Evolutionary conservation across 805 yeast genomes (phyloP).

Genomic region (Zygoascus biomembranicola): DNA sequence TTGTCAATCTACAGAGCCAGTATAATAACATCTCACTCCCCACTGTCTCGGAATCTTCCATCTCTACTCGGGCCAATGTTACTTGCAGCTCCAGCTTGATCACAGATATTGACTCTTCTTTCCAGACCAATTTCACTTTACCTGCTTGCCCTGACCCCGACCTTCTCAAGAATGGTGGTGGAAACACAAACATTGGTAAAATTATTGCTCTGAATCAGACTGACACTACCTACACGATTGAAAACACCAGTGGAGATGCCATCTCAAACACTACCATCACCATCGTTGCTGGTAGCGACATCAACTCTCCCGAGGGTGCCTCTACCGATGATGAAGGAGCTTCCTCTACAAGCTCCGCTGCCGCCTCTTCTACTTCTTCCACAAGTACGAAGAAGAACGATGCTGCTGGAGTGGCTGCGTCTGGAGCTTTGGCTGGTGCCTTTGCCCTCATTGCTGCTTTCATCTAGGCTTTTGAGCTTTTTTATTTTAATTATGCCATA

Average conservation of each 20-base stretch:
- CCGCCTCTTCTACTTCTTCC: constrained; percentile 15
- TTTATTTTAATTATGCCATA: too few relatives aligned
- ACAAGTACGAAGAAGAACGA: constrained; percentile 11
- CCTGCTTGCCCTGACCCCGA: constrained; percentile 31
- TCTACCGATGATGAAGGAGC: constrained; percentile 10
- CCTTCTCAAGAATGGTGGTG: constrained; percentile 31
- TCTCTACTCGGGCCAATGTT: constrained; percentile 10
- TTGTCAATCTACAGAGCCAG: constrained; percentile 47
- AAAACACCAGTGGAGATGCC: constrained; percentile 24
- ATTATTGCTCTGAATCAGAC: constrained; percentile 22
- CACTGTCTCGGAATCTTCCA: constrained; percentile 12
- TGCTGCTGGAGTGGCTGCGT: constrained; percentile 8
- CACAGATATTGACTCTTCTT: constrained; percentile 19
- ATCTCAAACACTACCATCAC: constrained; percentile 20
- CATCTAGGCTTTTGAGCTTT: not conserved
- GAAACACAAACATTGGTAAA: constrained; percentile 31
- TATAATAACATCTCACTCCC: constrained; percentile 35
- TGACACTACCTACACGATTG: constrained; percentile 23
- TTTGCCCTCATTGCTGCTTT: constrained; percentile 12
- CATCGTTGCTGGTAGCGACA: constrained; percentile 17
- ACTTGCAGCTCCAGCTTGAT: constrained; percentile 20
- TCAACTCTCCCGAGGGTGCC: constrained; percentile 19
- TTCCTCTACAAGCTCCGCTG: constrained; percentile 10
- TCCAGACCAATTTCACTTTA: constrained; percentile 25
- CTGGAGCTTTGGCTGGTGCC: constrained; percentile 10